Conservation (phyloP, 2,329 filamentous ascomycete species). For the Trichoderma polysporum region DNA sequence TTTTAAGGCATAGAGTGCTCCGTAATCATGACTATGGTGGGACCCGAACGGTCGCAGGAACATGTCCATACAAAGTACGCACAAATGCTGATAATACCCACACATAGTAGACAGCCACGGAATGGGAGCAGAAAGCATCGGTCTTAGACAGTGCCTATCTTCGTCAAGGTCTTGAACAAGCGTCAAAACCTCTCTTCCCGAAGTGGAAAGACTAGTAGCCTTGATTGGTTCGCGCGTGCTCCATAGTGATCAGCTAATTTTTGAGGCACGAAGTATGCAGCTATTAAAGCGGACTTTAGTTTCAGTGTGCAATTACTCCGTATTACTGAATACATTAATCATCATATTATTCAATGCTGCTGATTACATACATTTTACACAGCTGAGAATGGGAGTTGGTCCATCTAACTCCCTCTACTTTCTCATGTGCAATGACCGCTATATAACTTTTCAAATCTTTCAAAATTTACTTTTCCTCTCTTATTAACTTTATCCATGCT, state of each 20-base stretch:
- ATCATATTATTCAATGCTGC: not conserved
- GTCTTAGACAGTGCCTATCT: not conserved
- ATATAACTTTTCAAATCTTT: not conserved
- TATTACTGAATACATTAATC: not conserved
- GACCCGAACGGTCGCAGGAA: not conserved
- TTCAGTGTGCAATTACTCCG: too few species aligned
- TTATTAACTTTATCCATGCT: not conserved
- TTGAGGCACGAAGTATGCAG: too few species aligned
- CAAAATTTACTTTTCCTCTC: not conserved
- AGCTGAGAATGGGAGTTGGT: not conserved
- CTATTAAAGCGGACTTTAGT: not conserved
- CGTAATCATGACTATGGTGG: not conserved
- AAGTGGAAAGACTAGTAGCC: not conserved
- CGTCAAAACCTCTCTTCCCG: not conserved
- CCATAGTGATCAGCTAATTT: not conserved
- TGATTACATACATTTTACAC: not conserved
- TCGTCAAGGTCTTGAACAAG: not conserved
- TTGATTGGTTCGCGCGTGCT: not conserved
- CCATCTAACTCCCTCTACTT: not conserved
- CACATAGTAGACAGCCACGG: not conserved
- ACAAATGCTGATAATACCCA: not conserved
- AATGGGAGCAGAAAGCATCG: not conserved
- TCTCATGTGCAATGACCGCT: not conserved
- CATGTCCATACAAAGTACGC: not conserved
- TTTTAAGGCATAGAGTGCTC: too few species aligned